phyloP scores from a whole-genome alignment of 2,329 filamentous ascomycete genomes.

The Fusarium scirpi region DNA sequence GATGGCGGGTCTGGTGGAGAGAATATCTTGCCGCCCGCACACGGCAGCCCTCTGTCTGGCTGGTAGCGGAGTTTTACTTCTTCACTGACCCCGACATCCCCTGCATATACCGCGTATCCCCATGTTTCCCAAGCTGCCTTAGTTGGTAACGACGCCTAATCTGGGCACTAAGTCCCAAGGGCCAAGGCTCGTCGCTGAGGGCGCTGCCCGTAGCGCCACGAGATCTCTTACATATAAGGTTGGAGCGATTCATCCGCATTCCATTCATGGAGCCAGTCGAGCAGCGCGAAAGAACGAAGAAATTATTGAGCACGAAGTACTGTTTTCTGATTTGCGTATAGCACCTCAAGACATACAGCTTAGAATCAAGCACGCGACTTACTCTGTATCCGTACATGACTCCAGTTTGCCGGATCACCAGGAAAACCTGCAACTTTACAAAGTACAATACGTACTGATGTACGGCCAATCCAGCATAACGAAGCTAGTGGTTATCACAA shows the following conservation, averaged over 20 bases:
- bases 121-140: conserved; percentile 26
- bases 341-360: not conserved
- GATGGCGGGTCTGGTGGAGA: conserved; percentile 34
- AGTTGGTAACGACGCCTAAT: conserved; percentile 30
- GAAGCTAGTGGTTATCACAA: not conserved
- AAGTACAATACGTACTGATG: not conserved
- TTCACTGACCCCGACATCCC: conserved; percentile 17
- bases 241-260: conserved; percentile 38
- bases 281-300: not conserved
- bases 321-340: not conserved
- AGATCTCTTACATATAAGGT: conserved; percentile 29
- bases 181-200: conserved; percentile 42
- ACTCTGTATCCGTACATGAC: not conserved
- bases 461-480: not conserved
- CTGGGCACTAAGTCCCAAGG: conserved; percentile 29
- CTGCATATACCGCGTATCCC: conserved; percentile 17
- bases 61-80: conserved; percentile 20
- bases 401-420: not conserved
- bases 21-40: conserved; percentile 35
- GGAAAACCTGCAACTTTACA: not conserved
- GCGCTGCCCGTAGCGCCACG: conserved; percentile 40
- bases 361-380: not conserved
- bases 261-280: conserved; percentile 10
- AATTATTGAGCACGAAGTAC: not conserved
- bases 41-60: conserved; percentile 34